These are phyloP conservation scores for Kwoniella europaea DNA, from an alignment of 768 basidiomycete species.

Conservation along the genomic window DNA sequence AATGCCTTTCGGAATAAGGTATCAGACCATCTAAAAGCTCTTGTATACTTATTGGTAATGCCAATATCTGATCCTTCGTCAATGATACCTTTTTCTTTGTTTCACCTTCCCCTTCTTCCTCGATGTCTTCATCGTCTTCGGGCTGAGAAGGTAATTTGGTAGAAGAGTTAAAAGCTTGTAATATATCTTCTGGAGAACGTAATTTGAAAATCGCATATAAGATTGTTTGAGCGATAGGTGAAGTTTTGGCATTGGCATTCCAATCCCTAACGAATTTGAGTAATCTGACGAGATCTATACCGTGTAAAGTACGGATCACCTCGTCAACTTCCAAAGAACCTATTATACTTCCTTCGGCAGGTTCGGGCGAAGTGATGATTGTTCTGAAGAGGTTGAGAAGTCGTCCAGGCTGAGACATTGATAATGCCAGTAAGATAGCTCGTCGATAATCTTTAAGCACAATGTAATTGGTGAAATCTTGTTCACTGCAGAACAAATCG, in stretches of 20 bases:
- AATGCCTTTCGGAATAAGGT: conserved; percentile 93
- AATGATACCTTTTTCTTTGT: conserved; percentile 29
- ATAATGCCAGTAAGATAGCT: conserved; percentile 88
- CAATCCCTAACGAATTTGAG: conserved; percentile 83
- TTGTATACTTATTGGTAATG: conserved; percentile 21
- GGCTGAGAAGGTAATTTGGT: conserved; percentile 19
- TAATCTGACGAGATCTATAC: conserved; percentile 77
- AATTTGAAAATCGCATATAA: conserved; percentile 80
- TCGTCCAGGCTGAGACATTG: conserved; percentile 89
- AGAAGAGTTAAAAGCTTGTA: conserved; percentile 65
- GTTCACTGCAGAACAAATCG: conserved; percentile 68
- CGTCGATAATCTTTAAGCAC: conserved; percentile 83
- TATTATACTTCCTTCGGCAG: conserved; percentile 60
- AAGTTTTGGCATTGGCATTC: conserved; percentile 93
- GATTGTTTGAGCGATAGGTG: conserved; percentile 79
- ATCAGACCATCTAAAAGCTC: conserved; percentile 81
- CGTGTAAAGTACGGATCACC: conserved; percentile 73
- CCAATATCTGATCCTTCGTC: conserved; percentile 14
- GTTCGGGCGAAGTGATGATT: conserved; percentile 60
- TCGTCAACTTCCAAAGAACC: conserved; percentile 77
- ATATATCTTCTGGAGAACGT: conserved; percentile 74
- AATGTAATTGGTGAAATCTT: conserved; percentile 91
- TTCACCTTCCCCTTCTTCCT: conserved; percentile 32
- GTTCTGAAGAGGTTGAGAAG: conserved; percentile 77
- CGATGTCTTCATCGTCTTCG: conserved; percentile 26